These are phyloP conservation scores for Leccinum variabile DNA, from an alignment of 1,284 basidiomycete species.

Conservation along the genomic window DNA sequence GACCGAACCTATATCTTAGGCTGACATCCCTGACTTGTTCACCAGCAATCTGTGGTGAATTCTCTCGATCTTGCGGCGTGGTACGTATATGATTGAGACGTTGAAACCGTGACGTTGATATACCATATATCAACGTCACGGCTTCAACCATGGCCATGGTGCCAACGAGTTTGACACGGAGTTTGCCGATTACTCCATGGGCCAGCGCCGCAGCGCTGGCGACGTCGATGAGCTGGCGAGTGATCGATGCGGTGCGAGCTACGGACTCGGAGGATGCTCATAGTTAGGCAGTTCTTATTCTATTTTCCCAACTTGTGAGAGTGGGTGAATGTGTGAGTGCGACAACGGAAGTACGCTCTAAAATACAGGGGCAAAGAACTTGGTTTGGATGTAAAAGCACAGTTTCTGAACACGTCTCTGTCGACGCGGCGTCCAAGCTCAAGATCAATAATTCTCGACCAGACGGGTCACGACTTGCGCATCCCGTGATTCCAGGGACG, in stretches of 20 bases:
- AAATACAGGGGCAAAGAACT: background rate
- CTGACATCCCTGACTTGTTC: no score
- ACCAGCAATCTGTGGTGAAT: background rate
- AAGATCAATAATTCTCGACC: constrained; percentile 18
- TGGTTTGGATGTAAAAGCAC: background rate
- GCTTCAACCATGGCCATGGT: no score
- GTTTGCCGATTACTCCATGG: no score
- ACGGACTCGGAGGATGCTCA: no score
- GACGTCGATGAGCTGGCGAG: background rate
- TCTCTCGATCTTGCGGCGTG: background rate
- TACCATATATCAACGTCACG: no score
- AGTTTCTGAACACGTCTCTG: background rate
- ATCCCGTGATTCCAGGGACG: background rate
- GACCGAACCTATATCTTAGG: no score
- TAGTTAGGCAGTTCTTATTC: no score
- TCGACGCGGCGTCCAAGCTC: background rate
- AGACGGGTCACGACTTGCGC: constrained; percentile 12
- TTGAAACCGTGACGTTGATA: no score
- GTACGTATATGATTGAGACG: no score
- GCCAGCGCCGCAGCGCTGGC: no score
- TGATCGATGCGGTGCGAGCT: background rate
- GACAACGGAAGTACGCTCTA: background rate
- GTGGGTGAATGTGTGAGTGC: background rate
- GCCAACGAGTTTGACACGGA: no score
- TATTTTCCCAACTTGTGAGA: no score